Percentiles rank a stretch among this genome's conserved stretches.
phyloP scores from a whole-genome alignment of 164 flowering plant species.

The Platanus orientalis region DNA sequence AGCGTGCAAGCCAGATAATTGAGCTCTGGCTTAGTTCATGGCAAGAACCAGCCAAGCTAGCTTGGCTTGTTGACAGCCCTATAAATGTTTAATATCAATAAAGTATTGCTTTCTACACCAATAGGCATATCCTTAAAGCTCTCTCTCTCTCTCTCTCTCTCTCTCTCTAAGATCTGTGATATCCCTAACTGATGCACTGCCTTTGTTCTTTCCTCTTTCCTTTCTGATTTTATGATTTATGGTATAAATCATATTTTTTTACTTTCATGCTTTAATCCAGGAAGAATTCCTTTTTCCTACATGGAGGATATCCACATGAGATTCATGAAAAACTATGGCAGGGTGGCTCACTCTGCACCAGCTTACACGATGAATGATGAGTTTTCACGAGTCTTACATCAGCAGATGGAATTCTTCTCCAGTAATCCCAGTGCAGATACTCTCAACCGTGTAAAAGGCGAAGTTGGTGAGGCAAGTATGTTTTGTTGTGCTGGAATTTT shows the following conservation, averaged over 20 bases:
- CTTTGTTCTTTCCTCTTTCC: too few relatives aligned
- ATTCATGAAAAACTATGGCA: constrained; percentile 95
- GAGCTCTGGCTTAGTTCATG: too few relatives aligned
- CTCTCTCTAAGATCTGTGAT: neutral
- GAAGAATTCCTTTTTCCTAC: constrained; percentile 91
- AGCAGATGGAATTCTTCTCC: constrained; percentile 96
- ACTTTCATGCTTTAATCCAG: constrained; percentile 33
- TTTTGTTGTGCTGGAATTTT: neutral
- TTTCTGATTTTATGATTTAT: neutral
- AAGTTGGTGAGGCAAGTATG: constrained; percentile 89
- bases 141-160: neutral
- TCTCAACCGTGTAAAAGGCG: constrained; percentile 83
- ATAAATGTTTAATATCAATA: too few relatives aligned
- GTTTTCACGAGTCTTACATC: constrained; percentile 94
- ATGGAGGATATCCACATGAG: constrained; percentile 96
- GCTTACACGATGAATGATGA: constrained; percentile 99
- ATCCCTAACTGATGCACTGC: neutral
- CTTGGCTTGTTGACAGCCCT: too few relatives aligned
- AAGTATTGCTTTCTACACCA: too few relatives aligned
- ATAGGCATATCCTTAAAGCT: too few relatives aligned
- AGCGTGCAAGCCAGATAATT: too few relatives aligned
- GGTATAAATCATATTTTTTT: neutral
- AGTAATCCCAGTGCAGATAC: constrained; percentile 91
- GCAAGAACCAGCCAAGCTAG: too few relatives aligned
- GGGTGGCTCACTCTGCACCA: constrained; percentile 77